A percentile compares a stretch with the other conserved stretches of the same genome.
phyloP scores from a whole-genome alignment of 495 filamentous ascomycete genomes.

The Penicillium odoratum region DNA sequence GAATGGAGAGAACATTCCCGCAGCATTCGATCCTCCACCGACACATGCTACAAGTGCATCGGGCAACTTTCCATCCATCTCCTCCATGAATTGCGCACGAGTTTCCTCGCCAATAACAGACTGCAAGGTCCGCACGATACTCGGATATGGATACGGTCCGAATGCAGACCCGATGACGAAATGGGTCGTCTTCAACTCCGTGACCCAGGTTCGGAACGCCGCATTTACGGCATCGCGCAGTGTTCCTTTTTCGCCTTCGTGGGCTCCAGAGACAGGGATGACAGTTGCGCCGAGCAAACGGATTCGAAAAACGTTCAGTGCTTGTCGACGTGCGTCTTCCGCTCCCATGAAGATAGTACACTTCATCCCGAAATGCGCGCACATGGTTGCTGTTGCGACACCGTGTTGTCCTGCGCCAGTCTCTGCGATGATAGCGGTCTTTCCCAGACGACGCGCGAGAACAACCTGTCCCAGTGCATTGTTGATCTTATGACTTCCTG shows the following conservation, averaged over 20 bases:
- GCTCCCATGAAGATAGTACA: constrained; percentile 97
- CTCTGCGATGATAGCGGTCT: constrained; percentile 94
- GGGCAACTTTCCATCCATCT: constrained; percentile 72
- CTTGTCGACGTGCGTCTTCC: constrained; percentile 93
- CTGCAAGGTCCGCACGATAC: constrained; percentile 96
- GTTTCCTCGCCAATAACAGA: constrained; percentile 92
- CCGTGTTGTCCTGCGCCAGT: constrained; percentile 98
- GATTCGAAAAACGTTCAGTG: constrained; percentile 94
- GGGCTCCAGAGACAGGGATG: constrained; percentile 58
- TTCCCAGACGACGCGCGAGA: constrained; percentile 78
- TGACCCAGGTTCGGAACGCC: constrained; percentile 87
- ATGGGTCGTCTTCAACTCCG: constrained; percentile 84
- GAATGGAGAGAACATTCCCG: constrained; percentile 97
- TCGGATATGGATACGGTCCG: constrained; percentile 94
- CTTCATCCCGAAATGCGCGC: constrained; percentile 93
- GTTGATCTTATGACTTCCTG: constrained; percentile 92
- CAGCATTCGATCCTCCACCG: constrained; percentile 87
- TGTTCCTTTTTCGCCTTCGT: constrained; percentile 76
- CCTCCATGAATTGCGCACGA: constrained; percentile 79
- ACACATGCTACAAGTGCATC: constrained; percentile 97
- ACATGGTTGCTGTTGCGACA: constrained; percentile 93
- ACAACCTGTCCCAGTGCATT: constrained; percentile 91
- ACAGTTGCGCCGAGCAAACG: constrained; percentile 89
- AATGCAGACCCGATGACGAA: constrained; percentile 97
- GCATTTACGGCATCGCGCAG: constrained; percentile 95